Base-by-base conservation (phyloP, 1,284 basidiomycete genomes). In the Thecaphora thlaspeos region DNA sequence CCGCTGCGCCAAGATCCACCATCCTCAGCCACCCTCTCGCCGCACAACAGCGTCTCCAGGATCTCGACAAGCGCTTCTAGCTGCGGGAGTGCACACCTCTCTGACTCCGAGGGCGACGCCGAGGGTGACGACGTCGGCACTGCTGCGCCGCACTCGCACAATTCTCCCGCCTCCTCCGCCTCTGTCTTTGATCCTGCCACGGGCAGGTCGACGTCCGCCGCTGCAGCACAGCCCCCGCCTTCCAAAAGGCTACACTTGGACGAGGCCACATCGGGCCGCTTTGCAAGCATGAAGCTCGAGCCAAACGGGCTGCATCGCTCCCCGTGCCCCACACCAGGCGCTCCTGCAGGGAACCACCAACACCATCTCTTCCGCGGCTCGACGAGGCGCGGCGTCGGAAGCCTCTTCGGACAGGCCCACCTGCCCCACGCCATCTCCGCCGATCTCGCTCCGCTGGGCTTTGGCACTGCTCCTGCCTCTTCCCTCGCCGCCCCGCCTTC, bases 41-140 rank as follows among this genome's bases (percentile, higher is more conserved):
- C 32, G 3, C 32, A 28, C 3, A 34, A 11, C 32, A 34, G 32
- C 26, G 61, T 64, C 7, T 54, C 61, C 8, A 36, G 57, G 21
- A 50, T 56, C 38, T 60, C 61, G 1, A 60, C 61, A 23, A 64
- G 61, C 28, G 56, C 61, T 22, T 51, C 57, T 42, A 57, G 61
- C 43, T 64, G 61, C 57, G 61, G 61, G n/a, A 55, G 60, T 37
- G 57, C 55, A 11, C 57, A 60, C 17, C 51, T 56, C 23, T 64
- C 61, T 21, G 61, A 64, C 30, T 64, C 61, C 18, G 61, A 64
- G 38, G 61, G 61, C 37, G 61, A 64, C 43, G 56, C 56, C 39
- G 57, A 60, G 26, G 3, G 9, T 15, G 32, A 34, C 32, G 32
- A 34, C 3, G 7, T 15, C 32, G 32, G 3, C 4, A 3, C 12